phyloP scores from a whole-genome alignment of 352 stramenopile species.

The Aphanomyces cochlioides region DNA sequence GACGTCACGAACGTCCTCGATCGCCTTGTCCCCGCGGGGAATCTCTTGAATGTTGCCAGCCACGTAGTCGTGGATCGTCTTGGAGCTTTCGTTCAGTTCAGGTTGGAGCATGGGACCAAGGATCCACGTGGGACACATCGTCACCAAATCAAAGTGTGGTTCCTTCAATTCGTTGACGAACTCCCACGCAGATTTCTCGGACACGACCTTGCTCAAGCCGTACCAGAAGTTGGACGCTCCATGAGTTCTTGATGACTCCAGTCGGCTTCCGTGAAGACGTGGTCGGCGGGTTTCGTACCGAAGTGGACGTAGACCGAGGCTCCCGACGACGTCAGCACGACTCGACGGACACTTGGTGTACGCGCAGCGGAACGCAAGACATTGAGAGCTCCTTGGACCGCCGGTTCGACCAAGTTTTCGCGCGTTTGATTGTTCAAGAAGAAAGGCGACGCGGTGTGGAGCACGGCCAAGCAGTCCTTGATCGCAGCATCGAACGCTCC shows the following conservation, averaged over 20 bases:
- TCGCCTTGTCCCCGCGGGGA: constrained; percentile 54
- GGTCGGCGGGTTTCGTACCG: constrained; percentile 16
- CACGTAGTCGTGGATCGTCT: constrained; percentile 32
- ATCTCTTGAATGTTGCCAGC: constrained; percentile 16
- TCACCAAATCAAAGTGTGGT: constrained; percentile 25
- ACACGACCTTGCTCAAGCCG: constrained; percentile 34
- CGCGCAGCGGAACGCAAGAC: constrained; percentile 32
- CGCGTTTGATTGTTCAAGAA: constrained; percentile 31
- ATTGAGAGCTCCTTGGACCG: constrained; percentile 35
- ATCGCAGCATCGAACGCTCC: constrained; percentile 36
- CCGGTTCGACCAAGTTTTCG: constrained; percentile 26
- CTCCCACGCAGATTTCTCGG: constrained; percentile 32
- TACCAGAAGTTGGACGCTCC: constrained; percentile 30
- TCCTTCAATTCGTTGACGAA: constrained; percentile 30
- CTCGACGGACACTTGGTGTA: constrained; percentile 31
- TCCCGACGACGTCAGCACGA: constrained; percentile 36
- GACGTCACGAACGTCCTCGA: constrained; percentile 84
- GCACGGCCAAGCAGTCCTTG: constrained; percentile 31
- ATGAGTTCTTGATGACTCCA: constrained; percentile 33
- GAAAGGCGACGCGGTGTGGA: constrained; percentile 41
- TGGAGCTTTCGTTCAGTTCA: constrained; percentile 32
- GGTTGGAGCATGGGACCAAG: constrained; percentile 38
- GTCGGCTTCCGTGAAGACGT: constrained; percentile 34
- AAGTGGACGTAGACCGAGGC: constrained; percentile 30
- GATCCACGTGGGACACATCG: constrained; percentile 37